Base-by-base conservation (phyloP, 371 early-diverging fungal genomes). In the Mucor saturninus region DNA sequence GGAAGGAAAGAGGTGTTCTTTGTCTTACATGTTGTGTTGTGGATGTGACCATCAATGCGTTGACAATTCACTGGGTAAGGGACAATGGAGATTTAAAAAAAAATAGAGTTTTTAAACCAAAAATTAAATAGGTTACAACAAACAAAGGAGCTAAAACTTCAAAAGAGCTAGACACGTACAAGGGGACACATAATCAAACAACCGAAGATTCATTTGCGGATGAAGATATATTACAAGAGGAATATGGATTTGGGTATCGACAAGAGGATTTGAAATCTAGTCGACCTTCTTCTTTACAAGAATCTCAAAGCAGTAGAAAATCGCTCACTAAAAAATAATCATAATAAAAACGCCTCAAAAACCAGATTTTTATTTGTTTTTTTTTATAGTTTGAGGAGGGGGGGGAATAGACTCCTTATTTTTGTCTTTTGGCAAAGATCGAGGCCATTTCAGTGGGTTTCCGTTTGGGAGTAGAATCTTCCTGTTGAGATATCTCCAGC, bases 1-100 rank as follows among this genome's bases (percentile, higher is more conserved):
- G 83, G 11, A 65, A 73, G n/a, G 80, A 84, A 56, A 72, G 86
- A 9, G 84, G 83, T 11, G 52, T 80, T 6, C 45, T 83, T 13
- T 86, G 86, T 49, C 40, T 86, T 9, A 80, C 79, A 0, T 77
- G 77, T 14, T 86, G 86, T 58, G 81, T 79, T 15, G 59, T 84
- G n/a, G 84, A 86, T 70, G 84, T 86, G 30, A 84, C 84, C 0
- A 69, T 84, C 55, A 86, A 84, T 59, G 80, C 81, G 1, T 61
- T 80, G n/a, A 75, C 82, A 1, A 75, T 86, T 54, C 86, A 86
- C 51, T 85, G 84, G 84, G 83, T 83, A 58, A 60, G 28, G 32
- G 45, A 10, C 14, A 46, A 15, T 29, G 32, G 9, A 46, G 40
- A 45, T 10, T 29, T 28, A 43, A 37, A 37, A 35, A 46, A 14